Percentiles rank a stretch among this genome's conserved stretches.
phyloP scores from a whole-genome alignment of 75 land plant genomes.

The Isoetes taiwanensis region DNA sequence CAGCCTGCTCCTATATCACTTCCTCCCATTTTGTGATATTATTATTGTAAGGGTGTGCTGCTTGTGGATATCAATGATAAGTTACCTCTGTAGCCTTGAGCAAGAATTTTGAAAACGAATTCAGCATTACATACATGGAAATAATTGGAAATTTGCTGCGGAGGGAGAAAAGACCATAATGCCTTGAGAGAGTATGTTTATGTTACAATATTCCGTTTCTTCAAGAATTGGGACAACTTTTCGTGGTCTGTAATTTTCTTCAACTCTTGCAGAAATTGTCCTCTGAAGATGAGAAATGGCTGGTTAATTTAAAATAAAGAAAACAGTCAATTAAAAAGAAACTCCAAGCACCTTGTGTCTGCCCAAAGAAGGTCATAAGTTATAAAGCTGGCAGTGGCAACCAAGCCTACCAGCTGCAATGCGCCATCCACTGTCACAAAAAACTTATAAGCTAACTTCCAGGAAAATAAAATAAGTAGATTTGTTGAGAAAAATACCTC shows the following conservation, averaged over 20 bases:
- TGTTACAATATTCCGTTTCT: slow-evolving; percentile 13
- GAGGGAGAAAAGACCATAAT: too few relatives aligned
- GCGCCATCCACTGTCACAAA: slow-evolving; percentile 15
- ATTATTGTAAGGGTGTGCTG: too few relatives aligned
- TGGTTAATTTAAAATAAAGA: too few relatives aligned
- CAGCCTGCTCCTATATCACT: too few relatives aligned
- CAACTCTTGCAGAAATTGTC: slow-evolving; percentile 7
- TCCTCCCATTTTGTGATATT: too few relatives aligned
- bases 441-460: background rate
- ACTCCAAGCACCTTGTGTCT: slow-evolving; percentile 1
- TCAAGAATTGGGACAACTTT: slow-evolving; percentile 10
- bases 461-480: background rate
- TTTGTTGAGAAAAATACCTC: background rate
- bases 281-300: background rate
- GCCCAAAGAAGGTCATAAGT: slow-evolving; percentile 18
- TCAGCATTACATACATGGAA: too few relatives aligned
- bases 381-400: slow-evolving; percentile 17
- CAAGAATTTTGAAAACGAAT: too few relatives aligned
- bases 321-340: too few relatives aligned
- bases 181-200: too few relatives aligned
- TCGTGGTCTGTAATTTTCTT: slow-evolving; percentile 9
- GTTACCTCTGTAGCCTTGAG: too few relatives aligned
- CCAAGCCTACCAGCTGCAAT: slow-evolving; percentile 11
- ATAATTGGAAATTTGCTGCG: too few relatives aligned
- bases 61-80: too few relatives aligned